Percentiles rank a stretch among this genome's conserved stretches.
Evolutionary conservation across 2,329 filamentous ascomycete species (phyloP).

Genomic region (Davidsoniella virescens): DNA sequence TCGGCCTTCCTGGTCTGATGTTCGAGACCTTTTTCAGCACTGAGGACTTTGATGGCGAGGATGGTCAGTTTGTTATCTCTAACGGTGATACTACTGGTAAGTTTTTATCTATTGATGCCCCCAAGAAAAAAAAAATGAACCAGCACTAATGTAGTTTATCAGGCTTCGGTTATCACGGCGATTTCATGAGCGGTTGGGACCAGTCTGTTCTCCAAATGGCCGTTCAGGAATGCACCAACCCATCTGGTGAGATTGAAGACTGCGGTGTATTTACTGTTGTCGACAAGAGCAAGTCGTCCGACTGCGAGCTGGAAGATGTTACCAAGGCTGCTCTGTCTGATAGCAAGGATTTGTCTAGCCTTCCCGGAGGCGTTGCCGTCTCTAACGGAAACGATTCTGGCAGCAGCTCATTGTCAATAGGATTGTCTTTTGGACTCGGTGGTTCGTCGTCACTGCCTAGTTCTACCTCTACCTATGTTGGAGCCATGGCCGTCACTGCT

Average conservation of each 20-base stretch:
- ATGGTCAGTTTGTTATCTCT: conserved; percentile 57
- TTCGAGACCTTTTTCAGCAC: conserved; percentile 80
- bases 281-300: conserved; percentile 34
- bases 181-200: conserved; percentile 72
- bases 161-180: conserved; percentile 63
- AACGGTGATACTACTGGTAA: conserved; percentile 63
- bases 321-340: conserved; percentile 36
- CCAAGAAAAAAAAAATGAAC: background rate
- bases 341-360: conserved; percentile 33
- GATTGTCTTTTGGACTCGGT: too few species aligned
- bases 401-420: background rate
- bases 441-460: background rate
- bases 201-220: conserved; percentile 50
- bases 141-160: conserved; percentile 12
- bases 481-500: conserved; percentile 7
- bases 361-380: conserved; percentile 50
- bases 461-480: conserved; percentile 3
- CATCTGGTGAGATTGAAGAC: conserved; percentile 51
- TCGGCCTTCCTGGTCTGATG: conserved; percentile 58
- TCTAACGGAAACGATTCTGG: conserved; percentile 17
- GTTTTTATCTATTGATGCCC: conserved; percentile 14
- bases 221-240: conserved; percentile 58
- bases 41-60: conserved; percentile 39
- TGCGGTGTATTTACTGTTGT: conserved; percentile 64
- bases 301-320: conserved; percentile 43